These are phyloP conservation scores for Fonsecaea monophora DNA, from an alignment of 2,329 filamentous ascomycete species.

Conservation along the genomic window DNA sequence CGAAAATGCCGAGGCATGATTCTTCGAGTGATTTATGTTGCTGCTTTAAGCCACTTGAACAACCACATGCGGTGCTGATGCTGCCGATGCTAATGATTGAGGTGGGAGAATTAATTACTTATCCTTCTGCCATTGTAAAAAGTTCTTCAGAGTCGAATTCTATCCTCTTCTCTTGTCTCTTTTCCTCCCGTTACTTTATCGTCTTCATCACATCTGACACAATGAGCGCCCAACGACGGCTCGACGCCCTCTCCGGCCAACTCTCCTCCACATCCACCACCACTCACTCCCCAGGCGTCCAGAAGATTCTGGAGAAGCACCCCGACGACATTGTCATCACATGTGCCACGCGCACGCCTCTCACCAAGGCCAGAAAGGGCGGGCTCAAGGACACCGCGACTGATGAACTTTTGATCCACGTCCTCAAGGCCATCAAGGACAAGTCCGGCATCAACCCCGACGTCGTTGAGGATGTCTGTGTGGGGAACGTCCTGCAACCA, in stretches of 20 bases:
- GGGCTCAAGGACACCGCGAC: conserved; percentile 93
- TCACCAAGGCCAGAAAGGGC: conserved; percentile 92
- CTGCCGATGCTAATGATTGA: not conserved
- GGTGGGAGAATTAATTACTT: not conserved
- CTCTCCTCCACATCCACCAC: conserved; percentile 26
- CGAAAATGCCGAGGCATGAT: conserved; percentile 13
- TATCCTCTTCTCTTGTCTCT: not conserved
- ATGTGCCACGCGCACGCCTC: conserved; percentile 84
- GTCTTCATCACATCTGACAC: not conserved
- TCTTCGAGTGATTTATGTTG: not conserved
- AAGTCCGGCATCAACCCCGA: conserved; percentile 87
- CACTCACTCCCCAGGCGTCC: conserved; percentile 53
- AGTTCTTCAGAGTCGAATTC: not conserved
- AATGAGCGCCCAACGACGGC: conserved; percentile 33
- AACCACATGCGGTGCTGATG: not conserved
- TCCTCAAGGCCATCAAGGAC: conserved; percentile 79
- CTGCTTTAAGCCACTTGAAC: conserved; percentile 7
- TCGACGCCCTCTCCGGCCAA: conserved; percentile 35
- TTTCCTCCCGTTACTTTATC: not conserved
- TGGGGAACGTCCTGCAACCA: conserved; percentile 89
- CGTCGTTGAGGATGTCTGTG: conserved; percentile 88
- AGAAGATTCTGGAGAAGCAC: conserved; percentile 64
- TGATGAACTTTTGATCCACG: conserved; percentile 82
- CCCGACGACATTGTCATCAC: conserved; percentile 84
- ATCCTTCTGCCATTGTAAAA: not conserved